phyloP scores from a whole-genome alignment of 2,329 filamentous ascomycete genomes.

The Diaporthe sp. region DNA sequence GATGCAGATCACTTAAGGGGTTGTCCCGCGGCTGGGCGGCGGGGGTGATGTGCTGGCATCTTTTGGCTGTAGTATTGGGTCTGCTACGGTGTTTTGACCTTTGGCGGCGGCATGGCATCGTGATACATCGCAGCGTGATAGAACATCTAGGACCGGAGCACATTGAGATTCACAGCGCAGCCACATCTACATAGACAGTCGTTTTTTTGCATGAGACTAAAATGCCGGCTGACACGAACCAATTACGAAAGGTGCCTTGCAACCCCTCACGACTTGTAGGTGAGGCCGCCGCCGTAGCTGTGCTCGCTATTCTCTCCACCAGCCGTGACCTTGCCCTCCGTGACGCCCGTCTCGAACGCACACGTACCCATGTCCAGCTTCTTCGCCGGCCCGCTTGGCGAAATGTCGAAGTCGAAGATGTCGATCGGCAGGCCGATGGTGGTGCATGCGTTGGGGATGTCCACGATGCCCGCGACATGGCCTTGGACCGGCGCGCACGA shows the following conservation, averaged over 20 bases:
- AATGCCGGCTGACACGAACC: not conserved
- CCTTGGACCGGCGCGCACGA: slow-evolving; percentile 91
- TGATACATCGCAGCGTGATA: slow-evolving; percentile 4
- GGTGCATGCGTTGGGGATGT: slow-evolving; percentile 92
- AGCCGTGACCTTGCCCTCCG: slow-evolving; percentile 57
- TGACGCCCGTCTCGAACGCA: slow-evolving; percentile 70
- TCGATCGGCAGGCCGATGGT: slow-evolving; percentile 91
- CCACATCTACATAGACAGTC: not conserved
- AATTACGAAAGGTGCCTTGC: not conserved
- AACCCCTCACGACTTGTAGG: slow-evolving; percentile 53
- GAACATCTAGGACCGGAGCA: not conserved
- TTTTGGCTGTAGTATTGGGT: not conserved
- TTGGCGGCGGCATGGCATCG: not conserved
- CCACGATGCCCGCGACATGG: slow-evolving; percentile 89
- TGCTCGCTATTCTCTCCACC: slow-evolving; percentile 62
- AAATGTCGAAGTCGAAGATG: slow-evolving; percentile 95
- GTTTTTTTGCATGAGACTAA: not conserved
- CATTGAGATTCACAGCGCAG: not conserved
- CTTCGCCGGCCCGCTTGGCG: slow-evolving; percentile 70
- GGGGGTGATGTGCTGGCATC: not conserved
- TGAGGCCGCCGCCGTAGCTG: slow-evolving; percentile 66
- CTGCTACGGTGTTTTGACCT: not conserved
- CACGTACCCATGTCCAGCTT: slow-evolving; percentile 77
- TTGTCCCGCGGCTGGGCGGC: too few species aligned
- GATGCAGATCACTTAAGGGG: slow-evolving; percentile 46